Percentiles rank a stretch among this genome's conserved stretches.
Conservation (phyloP, 176 grass and related monocot genomes). For the Calamus simplicifolius region DNA sequence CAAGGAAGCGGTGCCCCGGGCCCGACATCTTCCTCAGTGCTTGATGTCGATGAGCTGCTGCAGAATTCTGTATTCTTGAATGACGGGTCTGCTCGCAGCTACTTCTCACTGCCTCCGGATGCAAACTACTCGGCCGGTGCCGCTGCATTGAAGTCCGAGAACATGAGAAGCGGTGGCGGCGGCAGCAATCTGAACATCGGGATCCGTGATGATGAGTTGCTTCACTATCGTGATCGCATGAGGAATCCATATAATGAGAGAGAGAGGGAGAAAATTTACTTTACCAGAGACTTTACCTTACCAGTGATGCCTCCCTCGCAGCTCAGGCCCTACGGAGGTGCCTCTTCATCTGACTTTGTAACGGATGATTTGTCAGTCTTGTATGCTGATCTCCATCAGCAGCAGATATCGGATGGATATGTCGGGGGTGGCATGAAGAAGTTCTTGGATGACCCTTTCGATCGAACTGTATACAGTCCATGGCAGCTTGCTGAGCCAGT, state of each 20-base stretch:
- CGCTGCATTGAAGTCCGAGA: slow-evolving; percentile 4
- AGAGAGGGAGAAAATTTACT: slow-evolving; percentile 33
- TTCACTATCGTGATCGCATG: slow-evolving; percentile 17
- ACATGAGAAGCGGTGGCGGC: slow-evolving; percentile 1
- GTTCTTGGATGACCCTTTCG: slow-evolving; percentile 19
- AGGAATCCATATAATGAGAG: slow-evolving; percentile 17
- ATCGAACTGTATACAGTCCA: slow-evolving; percentile 3
- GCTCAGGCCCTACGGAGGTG: slow-evolving; percentile 33
- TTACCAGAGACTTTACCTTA: slow-evolving; percentile 26
- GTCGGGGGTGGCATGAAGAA: slow-evolving; percentile 25
- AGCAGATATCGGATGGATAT: slow-evolving; percentile 21
- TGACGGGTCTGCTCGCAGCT: background rate
- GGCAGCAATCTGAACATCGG: background rate
- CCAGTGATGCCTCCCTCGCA: slow-evolving; percentile 13
- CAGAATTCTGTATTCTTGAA: slow-evolving; percentile 24
- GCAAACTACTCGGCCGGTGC: slow-evolving; percentile 21
- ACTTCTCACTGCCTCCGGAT: slow-evolving; percentile 25
- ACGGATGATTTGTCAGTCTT: slow-evolving; percentile 19
- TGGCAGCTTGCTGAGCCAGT: slow-evolving; percentile 21
- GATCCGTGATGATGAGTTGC: slow-evolving; percentile 5
- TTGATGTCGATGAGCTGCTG: slow-evolving; percentile 21
- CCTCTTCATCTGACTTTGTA: slow-evolving; percentile 37
- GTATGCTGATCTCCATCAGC: slow-evolving; percentile 15
- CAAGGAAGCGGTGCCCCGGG: too few relatives aligned
- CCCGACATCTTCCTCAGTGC: too few relatives aligned